Base-by-base conservation (phyloP, 75 land plant species). In the Cupressus sempervirens region DNA sequence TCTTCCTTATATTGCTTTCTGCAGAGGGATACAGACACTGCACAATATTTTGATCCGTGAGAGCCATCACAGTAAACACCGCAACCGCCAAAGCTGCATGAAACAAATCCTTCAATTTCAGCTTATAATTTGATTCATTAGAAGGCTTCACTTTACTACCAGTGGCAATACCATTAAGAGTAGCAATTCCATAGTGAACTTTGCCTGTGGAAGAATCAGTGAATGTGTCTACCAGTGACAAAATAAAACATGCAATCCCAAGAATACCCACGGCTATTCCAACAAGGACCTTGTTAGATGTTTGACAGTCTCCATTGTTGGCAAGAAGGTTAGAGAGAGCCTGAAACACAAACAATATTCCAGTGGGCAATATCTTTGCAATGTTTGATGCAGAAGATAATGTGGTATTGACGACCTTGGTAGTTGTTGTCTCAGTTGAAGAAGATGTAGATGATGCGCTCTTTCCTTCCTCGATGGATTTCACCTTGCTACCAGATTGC, bases 341-440 rank as follows among this genome's bases (percentile, higher is more conserved):
- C 80, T 77, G 80, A 77, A 77, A 77, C 10, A 43, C 48, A 43
- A 40, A 77, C 26, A 77, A 9, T 7, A 77, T 23, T 15, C 80
- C 80, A 36, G 80, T 77, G 46, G 80, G 80, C 30, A 77, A 1
- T 38, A 43, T 77, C 46, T 77, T 77, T 43, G 80, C 12, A 77
- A 77, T 7, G 38, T 77, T 77, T 7, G 80, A 77, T 77, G 46
- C n/a, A 23, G 80, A 77, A 3, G 80, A 41, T 11, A 41, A 77
- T 7, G 38, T 9, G 46, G 23, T 20, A 77, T 26, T 43, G 12
- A 77, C 46, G 26, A 16, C 41, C 10, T 20, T 41, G 7, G 80
- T 76, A 0, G 80, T 76, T 38, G 46, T 76, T 41, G 26, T 76
- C 48, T 76, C 80, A 29, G 0, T 76, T 58, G 65, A 5, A 10